Evolutionary conservation across 2,329 filamentous ascomycete species (phyloP), one percentile per base, ranked within the genome.

Genomic region (Cladorrhinum sp.): DNA sequence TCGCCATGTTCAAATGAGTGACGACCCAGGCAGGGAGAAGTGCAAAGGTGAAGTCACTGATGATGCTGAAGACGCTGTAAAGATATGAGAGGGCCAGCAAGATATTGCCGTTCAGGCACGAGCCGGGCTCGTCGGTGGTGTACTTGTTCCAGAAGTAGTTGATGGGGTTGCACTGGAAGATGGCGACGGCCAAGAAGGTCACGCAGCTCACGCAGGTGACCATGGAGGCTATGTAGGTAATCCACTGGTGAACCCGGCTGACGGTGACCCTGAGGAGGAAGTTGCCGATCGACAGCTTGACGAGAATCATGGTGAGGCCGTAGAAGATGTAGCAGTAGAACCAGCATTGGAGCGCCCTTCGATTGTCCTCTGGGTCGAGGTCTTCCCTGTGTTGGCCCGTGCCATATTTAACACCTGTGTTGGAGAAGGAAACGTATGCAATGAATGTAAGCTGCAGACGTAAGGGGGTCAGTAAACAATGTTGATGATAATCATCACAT

Each of bases 21-120:
- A 87, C 76, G 2, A 88, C 73, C 62, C 81, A 80, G 9, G 82
- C 76, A 0, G 82, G 82, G 2, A 85, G 69, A 12, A 84, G 67
- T 5, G 80, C 81, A 57, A 83, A 76, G 0, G 77, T 78, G 55
- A 83, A 77, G 68, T 85, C 82, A 48, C 77, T 80, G 28, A 79
- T 69, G 33, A 81, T 78, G 46, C 77, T 80, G 23, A 77, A 74
- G 1, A 73, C 76, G 64, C 80, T 82, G 69, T 84, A 83, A 2
- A 81, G 69, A 59, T 82, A 82, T 3, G 79, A 81, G 28, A 85
- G 75, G 20, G 72, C 77, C 56, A 82, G 79, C 30, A 87, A 77
- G 58, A 81, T 73, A 1, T 77, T 72, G 5, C 73, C 65, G 26
- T 71, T 64, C 20, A 81, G 67, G 63, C 79, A 80, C 7, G 39